Percentiles rank a stretch among this genome's conserved stretches.
These are phyloP conservation scores for Anthracocystis walkeri DNA, from an alignment of 1,284 basidiomycete species.

Conservation along the genomic window DNA sequence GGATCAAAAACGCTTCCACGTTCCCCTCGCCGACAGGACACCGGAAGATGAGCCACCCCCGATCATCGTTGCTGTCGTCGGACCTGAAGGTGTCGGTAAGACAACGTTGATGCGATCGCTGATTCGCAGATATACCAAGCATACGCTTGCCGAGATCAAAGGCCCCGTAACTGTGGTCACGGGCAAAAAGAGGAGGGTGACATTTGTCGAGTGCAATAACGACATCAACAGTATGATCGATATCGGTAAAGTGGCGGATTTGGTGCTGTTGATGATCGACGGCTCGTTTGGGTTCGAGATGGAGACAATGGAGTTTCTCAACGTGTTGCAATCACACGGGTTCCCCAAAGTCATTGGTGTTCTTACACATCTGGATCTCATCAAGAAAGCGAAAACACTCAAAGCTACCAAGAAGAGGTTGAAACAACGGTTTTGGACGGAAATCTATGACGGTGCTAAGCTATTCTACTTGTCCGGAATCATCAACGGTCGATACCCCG, in stretches of 20 bases:
- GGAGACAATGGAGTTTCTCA: conserved; percentile 99
- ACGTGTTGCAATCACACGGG: conserved; percentile 94
- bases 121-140: conserved; percentile 92
- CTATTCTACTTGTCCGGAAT: conserved; percentile 98
- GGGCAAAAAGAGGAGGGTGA: conserved; percentile 89
- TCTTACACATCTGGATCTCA: conserved; percentile 94
- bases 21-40: conserved; percentile 93
- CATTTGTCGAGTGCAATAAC: conserved; percentile 97
- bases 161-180: conserved; percentile 96
- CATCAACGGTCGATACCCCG: conserved; percentile 97
- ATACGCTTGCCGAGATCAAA: conserved; percentile 87
- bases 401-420: conserved; percentile 92
- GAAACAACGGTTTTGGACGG: conserved; percentile 99
- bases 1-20: conserved; percentile 93
- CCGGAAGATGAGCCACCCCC: conserved; percentile 88
- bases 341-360: conserved; percentile 98
- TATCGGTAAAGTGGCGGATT: conserved; percentile 93
- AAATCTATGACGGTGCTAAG: conserved; percentile 98
- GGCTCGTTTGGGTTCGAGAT: conserved; percentile 98
- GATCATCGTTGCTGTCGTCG: conserved; percentile 94
- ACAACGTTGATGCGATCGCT: conserved; percentile 93
- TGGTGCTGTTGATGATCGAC: conserved; percentile 97
- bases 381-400: conserved; percentile 89
- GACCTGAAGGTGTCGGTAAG: conserved; percentile 95
- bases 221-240: conserved; percentile 99